Base-by-base conservation (phyloP, 148 eudicot genomes). In the Silene conica region DNA sequence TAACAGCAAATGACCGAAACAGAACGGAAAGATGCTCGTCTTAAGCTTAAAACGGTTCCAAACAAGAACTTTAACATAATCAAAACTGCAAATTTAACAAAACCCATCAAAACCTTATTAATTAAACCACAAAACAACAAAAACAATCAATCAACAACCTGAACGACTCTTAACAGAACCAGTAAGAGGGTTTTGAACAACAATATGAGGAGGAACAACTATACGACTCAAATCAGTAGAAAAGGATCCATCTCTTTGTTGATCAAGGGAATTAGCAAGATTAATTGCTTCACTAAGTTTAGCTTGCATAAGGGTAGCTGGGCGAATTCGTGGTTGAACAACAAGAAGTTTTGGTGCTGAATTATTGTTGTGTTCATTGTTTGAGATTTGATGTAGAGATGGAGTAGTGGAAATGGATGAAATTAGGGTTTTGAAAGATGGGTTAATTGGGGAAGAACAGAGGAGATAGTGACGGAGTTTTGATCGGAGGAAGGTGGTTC, bases 281-380 rank as follows among this genome's bases (percentile, higher is more conserved):
- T 85, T 94, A 38, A 91, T 82, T 12, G 98, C 98, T 64, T 94
- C 98, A 7, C 82, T 83, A n/a, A 94, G 95, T 84, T 91, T 94
- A 15, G 85, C 63, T 56, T 83, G 64, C 78, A 94, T 63, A 7
- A 77, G 59, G 45, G 80, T 13, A 8, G 81, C 78, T 23, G 90
- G 96, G 10, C 90, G 85, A 41, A 89, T 64, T 62, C 93, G 83
- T 2, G 97, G 98, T 81, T 94, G 98, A 62, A 94, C 89, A 19
- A 94, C 98, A 50, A 94, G 76, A 22, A 94, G 82, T 76, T 75
- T 87, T 4, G 96, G 98, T 3, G 96, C 82, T 59, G 62, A 52
- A 28, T 74, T 58, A 46, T 80, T 75, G 70, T 10, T 73, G 43
- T 78, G 84, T 5, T 76, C 71, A 12, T 76, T 79, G 34, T 71